Conservation (phyloP, 495 filamentous ascomycete genomes). For the Astrocystis sublimbata region DNA sequence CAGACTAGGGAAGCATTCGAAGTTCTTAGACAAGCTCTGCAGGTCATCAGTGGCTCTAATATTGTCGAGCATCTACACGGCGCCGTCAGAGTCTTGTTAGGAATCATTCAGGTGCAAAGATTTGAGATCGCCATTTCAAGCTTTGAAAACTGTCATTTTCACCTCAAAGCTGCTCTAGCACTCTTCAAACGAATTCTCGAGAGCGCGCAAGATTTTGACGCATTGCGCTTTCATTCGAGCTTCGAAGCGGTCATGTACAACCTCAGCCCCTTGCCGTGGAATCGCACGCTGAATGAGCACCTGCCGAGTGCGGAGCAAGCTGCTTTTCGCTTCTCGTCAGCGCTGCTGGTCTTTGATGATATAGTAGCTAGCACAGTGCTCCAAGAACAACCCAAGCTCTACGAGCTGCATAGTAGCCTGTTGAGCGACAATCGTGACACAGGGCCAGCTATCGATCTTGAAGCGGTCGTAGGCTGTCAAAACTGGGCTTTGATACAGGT, state of each 20-base stretch:
- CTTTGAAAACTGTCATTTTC: constrained; percentile 48
- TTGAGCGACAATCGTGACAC: constrained; percentile 18
- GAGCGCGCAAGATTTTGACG: constrained; percentile 27
- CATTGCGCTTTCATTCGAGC: constrained; percentile 3
- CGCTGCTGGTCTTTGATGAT: constrained; percentile 51
- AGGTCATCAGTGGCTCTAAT: constrained; percentile 31
- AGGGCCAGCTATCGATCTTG: constrained; percentile 39
- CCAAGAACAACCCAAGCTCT: constrained; percentile 43
- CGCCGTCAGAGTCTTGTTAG: constrained; percentile 44
- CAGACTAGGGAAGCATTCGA: constrained; percentile 34
- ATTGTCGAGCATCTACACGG: constrained; percentile 30
- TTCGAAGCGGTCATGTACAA: constrained; percentile 34
- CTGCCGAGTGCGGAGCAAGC: constrained; percentile 51
- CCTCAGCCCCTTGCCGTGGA: constrained; percentile 37
- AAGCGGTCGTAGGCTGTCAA: constrained; percentile 44
- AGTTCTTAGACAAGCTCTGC: constrained; percentile 32
- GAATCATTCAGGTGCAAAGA: constrained; percentile 56
- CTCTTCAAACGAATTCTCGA: constrained; percentile 50
- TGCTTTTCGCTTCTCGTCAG: constrained; percentile 54
- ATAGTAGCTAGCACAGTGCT: constrained; percentile 50
- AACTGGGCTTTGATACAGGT: constrained; percentile 51
- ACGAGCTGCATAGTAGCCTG: constrained; percentile 40
- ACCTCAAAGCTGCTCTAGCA: constrained; percentile 50
- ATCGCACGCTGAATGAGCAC: too few species aligned
- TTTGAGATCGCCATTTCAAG: constrained; percentile 49